phyloP scores from a whole-genome alignment of 805 yeast genomes.

The Schwanniomyces pseudopolymorphus region DNA sequence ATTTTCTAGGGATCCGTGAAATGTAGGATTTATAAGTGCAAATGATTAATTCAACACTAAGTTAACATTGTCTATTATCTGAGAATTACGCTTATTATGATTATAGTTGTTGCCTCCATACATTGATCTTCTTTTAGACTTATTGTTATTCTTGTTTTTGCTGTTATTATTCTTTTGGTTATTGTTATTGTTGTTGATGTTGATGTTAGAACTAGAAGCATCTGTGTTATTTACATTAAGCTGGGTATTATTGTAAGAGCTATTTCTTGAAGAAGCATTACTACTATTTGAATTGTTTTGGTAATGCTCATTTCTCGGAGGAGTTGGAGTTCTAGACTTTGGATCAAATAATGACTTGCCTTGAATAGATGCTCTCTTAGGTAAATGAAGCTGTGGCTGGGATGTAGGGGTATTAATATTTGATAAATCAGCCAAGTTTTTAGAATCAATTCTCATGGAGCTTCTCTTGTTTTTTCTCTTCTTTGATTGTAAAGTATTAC shows the following conservation, averaged over 20 bases:
- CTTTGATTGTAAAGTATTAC: conserved; percentile 19
- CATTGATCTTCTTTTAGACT: conserved; percentile 30
- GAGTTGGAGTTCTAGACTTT: conserved; percentile 24
- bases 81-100: conserved; percentile 5
- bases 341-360: background rate
- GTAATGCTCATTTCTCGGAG: conserved; percentile 14
- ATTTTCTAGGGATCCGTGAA: background rate
- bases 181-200: conserved; percentile 6
- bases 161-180: conserved; percentile 6
- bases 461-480: conserved; percentile 35
- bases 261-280: conserved; percentile 5
- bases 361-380: conserved; percentile 11
- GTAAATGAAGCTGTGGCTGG: conserved; percentile 16
- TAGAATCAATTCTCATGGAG: conserved; percentile 29
- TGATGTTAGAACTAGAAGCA: conserved; percentile 1
- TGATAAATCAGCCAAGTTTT: conserved; percentile 17
- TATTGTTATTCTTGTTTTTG: conserved; percentile 3
- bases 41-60: background rate
- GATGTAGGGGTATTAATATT: conserved; percentile 16
- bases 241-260: background rate
- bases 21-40: background rate
- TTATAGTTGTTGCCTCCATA: conserved; percentile 23
- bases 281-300: conserved; percentile 6
- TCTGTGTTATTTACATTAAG: conserved; percentile 1
- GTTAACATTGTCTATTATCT: conserved; percentile 5